Percentiles rank a stretch among this genome's conserved stretches.
Evolutionary conservation across 805 yeast genomes (phyloP).

Genomic region (Ogataea salicorniae): DNA sequence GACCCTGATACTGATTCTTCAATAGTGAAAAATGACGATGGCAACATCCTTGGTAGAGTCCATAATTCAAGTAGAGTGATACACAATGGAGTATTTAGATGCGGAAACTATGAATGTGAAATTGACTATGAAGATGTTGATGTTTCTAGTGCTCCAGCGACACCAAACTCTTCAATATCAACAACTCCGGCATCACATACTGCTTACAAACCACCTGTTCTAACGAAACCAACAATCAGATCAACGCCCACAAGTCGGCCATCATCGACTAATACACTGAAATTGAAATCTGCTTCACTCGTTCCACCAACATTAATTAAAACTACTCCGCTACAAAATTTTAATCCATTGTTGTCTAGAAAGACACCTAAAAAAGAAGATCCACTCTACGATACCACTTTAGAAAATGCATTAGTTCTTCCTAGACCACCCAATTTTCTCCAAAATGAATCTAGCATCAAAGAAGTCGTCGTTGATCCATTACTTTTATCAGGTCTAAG

Average conservation of each 20-base stretch:
- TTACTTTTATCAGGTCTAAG: slow-evolving; percentile 49
- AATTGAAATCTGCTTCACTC: not conserved
- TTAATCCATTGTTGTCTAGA: slow-evolving; percentile 1
- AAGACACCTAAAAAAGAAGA: slow-evolving; percentile 12
- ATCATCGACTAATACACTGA: not conserved
- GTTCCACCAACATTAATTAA: not conserved
- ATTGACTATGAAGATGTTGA: slow-evolving; percentile 41
- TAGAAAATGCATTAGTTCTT: slow-evolving; percentile 36
- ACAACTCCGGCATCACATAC: not conserved
- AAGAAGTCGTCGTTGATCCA: slow-evolving; percentile 60
- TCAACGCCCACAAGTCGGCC: not conserved
- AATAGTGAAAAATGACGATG: slow-evolving; percentile 25
- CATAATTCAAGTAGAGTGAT: slow-evolving; percentile 15
- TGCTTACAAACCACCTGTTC: not conserved
- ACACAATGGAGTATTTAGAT: slow-evolving; percentile 33
- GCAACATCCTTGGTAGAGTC: slow-evolving; percentile 20
- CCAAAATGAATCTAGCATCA: not conserved
- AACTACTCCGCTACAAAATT: not conserved
- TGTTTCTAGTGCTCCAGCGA: not conserved
- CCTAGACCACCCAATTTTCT: slow-evolving; percentile 10
- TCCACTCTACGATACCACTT: slow-evolving; percentile 37
- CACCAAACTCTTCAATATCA: not conserved
- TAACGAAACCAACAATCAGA: not conserved
- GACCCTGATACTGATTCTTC: slow-evolving; percentile 17
- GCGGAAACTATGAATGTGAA: slow-evolving; percentile 61